A percentile compares a stretch with the other conserved stretches of the same genome.
Evolutionary conservation across 495 filamentous ascomycete species (phyloP).

Genomic region (Staphylotrichum longicolle): DNA sequence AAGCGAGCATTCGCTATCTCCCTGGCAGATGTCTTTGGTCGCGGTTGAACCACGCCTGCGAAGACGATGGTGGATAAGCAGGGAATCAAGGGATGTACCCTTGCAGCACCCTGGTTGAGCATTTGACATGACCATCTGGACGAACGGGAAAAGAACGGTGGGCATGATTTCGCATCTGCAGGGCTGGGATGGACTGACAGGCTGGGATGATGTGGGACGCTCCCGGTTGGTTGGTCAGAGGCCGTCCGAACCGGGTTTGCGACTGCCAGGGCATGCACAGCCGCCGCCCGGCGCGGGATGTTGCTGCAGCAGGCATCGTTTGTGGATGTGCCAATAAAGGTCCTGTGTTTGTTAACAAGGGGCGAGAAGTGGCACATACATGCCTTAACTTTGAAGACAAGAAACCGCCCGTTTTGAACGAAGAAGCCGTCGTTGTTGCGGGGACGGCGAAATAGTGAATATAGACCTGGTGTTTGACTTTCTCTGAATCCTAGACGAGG

Average conservation of each 20-base stretch:
- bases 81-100: not conserved
- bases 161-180: conserved; percentile 4
- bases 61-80: too few species aligned
- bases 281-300: not conserved
- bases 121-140: not conserved
- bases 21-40: too few species aligned
- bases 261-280: not conserved
- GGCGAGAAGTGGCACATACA: too few species aligned
- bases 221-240: conserved; percentile 8
- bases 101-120: too few species aligned
- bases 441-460: too few species aligned
- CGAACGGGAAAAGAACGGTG: not conserved
- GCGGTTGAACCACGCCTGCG: too few species aligned
- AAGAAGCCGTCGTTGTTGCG: too few species aligned
- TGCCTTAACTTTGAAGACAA: too few species aligned
- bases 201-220: not conserved
- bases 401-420: too few species aligned
- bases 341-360: too few species aligned
- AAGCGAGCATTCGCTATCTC: not conserved
- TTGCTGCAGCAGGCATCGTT: not conserved
- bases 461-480: too few species aligned
- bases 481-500: too few species aligned
- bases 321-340: not conserved
- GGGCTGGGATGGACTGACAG: not conserved
- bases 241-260: not conserved